Conservation (phyloP, 2,329 filamentous ascomycete species). For the Xylaria hypoxylon region DNA sequence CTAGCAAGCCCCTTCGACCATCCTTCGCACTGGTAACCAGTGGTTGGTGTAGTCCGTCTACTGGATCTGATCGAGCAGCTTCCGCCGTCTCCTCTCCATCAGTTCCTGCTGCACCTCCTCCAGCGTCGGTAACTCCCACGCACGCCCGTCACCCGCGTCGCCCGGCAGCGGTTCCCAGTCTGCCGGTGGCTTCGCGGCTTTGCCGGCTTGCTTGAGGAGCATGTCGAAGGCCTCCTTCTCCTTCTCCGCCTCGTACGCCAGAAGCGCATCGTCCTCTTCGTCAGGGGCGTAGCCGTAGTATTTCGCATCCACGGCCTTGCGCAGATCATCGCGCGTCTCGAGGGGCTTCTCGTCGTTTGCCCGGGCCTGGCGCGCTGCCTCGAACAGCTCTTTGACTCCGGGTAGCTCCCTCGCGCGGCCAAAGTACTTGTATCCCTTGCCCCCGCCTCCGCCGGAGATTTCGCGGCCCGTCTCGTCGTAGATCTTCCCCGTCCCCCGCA, state of each 20-base stretch:
- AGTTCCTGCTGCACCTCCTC: conserved; percentile 96
- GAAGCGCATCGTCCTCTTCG: conserved; percentile 85
- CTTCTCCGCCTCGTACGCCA: conserved; percentile 84
- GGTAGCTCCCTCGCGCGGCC: conserved; percentile 89
- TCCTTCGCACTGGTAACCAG: neutral
- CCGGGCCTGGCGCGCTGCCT: conserved; percentile 73
- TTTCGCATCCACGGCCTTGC: conserved; percentile 85
- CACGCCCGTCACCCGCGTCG: conserved; percentile 82
- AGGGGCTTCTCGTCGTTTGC: conserved; percentile 70
- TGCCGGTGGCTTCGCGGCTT: conserved; percentile 65
- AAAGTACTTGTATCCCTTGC: conserved; percentile 95
- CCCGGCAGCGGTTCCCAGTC: conserved; percentile 90
- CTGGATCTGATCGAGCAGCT: conserved; percentile 82
- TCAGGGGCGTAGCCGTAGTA: conserved; percentile 97
- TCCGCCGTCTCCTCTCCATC: conserved; percentile 84
- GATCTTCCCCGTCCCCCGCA: conserved; percentile 77
- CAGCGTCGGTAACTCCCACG: conserved; percentile 84
- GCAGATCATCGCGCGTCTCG: conserved; percentile 75
- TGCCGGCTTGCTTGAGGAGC: conserved; percentile 68
- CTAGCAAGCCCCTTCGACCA: neutral
- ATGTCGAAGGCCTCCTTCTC: conserved; percentile 83
- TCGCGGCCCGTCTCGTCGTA: conserved; percentile 81
- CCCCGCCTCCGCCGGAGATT: conserved; percentile 76
- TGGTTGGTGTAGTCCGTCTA: conserved; percentile 36
- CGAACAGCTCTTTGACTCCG: conserved; percentile 96